Evolutionary conservation across 805 yeast genomes (phyloP), one percentile per base, ranked within the genome.

Genomic region (Barnettozyma salicaria): DNA sequence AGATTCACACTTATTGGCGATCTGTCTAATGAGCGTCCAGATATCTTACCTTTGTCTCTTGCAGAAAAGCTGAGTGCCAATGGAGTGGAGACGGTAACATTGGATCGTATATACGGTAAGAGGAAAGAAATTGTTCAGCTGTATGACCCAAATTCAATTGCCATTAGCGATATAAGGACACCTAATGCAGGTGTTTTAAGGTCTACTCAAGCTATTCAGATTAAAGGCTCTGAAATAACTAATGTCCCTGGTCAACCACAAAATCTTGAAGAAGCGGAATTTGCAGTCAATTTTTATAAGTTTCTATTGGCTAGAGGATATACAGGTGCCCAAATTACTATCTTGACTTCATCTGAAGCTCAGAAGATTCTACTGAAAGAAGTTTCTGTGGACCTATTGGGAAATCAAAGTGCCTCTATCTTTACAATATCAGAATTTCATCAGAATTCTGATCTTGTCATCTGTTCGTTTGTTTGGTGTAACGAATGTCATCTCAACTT

Each of bases 261-360:
- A 27, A 48, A 69, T 39, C 36, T 64, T n/a, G 61, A 56, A 8
- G 75, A 75, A 44, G 79, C 78, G 1, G 74, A 70, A 42, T 68
- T 56, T 39, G 59, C 67, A 13, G 71, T 71, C 12, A 53, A 59
- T 1, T 41, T 74, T 6, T 74, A 58, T 45, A 65, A 64, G 52
- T 74, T 71, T 39, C 55, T 77, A 67, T 47, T 70, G 5, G 41
- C 64, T 4, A 36, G 65, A 16, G 75, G 73, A 0, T 74, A 72
- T 40, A 61, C 71, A 0, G 27, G 48, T 1, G 42, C 50, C 1
- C 49, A 49, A 16, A 63, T 78, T 14, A 56, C 62, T 14, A 63
- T 79, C 8, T 44, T 67, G 19, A 63, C 74, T 1, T 53, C 61
- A 5, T 64, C 60, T 23, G 53, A 55, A 16, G 14, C 47, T 47